Evolutionary conservation across 129 eudicot genomes (phyloP), one percentile per base, ranked within the genome.

Genomic region (Smallanthus sonchifolius): DNA sequence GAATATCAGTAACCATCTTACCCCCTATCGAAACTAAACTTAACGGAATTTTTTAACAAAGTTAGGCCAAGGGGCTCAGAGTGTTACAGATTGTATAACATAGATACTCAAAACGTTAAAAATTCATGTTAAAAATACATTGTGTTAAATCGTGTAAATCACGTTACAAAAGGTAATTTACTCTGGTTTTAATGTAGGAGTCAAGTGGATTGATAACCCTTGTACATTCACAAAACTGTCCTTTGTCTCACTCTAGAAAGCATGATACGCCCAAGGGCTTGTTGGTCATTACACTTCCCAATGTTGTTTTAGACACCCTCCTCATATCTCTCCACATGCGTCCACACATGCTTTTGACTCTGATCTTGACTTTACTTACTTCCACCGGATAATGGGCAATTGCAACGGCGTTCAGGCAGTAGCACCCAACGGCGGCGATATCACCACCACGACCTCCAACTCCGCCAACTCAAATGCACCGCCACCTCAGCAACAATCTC

Each of bases 371-470:
- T 34, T 36, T 42, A 51, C 17, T 74, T 42, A 42, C 84, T 56
- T 38, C 60, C 68, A 75, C 67, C 36, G 61, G 65, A 38, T 17
- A 59, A 91, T 91, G 97, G 97, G 97, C 14, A 91, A 86, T 69
- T 87, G 95, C 79, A 91, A 67, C 87, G 83, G 85, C 76, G 11
- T 83, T 10, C 82, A 95, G 56, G 56, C 79, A 48, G 38, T 56
- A 32, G 38, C 65, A 32, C 28, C 74, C 47, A 14, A 39, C 69
- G 77, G 56, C 65, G 67, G 59, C 76, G 7, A 79, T 73, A 62
- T 69, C 74, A 43, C 72, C 51, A 42, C 70, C 79, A 5, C 80
- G 83, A 7, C 81, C 55, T n/a, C 75, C 67, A 65, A 59, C 39
- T 11, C 79, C 56, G 9, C 73, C 34, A 17, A 56, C 52, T 9